Evolutionary conservation across 164 flowering plant species (phyloP), one percentile per base, ranked within the genome.

Genomic region (Euptelea pleiosperma): DNA sequence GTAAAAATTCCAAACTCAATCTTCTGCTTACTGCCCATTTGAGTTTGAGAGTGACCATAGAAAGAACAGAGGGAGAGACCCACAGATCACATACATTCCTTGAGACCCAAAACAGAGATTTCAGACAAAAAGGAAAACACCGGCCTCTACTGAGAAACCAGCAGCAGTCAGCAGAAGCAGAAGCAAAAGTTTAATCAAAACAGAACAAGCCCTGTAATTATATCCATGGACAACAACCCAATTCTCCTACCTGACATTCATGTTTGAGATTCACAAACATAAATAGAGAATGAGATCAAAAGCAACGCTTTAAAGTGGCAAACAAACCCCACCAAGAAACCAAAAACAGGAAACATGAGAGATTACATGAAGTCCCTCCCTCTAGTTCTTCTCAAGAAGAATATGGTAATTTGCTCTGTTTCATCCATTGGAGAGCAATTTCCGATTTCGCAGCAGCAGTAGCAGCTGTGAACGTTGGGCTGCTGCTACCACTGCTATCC

Each of bases 401-500:
- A 22, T 66, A 60, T 22, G 52, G 55, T 31, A 22, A 46, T 35
- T 71, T 69, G 46, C 57, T 52, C 46, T 58, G 58, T 62, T 60
- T 72, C 37, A 82, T 39, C 84, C 77, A 72, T 25, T 61, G 77
- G 50, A 81, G 64, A 31, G 71, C 67, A 5, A 63, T 55, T 44
- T 81, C 82, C 1, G 80, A 48, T 44, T 63, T 70, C 12, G 57
- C 67, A 7, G 62, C 49, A 0, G 55, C 72, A n/a, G n/a, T n/a
- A 7, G 62, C 49, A 0, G 55, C 64, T 16, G 42, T 41, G 16
- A 67, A 65, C 6, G 73, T 73, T 6, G 92, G 88, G 60, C 92
- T 86, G 61, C 76, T 82, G 54, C 69, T 52, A 7, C 78, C 77
- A 36, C 89, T 84, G 63, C 85, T 74, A 66, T 86, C 88, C 2